A percentile compares a stretch with the other conserved stretches of the same genome.
phyloP scores from a whole-genome alignment of 306 rosid species.

The Coriaria nepalensis region DNA sequence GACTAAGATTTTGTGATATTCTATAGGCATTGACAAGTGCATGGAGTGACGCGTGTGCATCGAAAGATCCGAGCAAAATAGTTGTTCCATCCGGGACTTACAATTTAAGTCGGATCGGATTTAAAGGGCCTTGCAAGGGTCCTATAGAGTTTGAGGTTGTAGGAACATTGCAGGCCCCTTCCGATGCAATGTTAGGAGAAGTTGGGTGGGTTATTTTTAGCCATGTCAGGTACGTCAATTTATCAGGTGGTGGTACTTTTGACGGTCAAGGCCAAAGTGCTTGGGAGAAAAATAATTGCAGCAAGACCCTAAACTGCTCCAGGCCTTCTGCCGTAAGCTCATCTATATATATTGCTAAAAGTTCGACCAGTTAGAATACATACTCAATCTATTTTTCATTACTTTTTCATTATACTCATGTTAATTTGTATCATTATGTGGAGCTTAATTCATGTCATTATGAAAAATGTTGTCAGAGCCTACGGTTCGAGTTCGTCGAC shows the following conservation, averaged over 20 bases:
- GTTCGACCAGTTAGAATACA: too few relatives aligned
- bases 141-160: conserved; percentile 23
- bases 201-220: conserved; percentile 22
- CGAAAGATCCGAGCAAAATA: conserved; percentile 14
- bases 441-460: not conserved
- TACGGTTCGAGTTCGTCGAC: conserved; percentile 21
- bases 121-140: conserved; percentile 34
- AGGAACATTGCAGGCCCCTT: conserved; percentile 25
- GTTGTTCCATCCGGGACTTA: conserved; percentile 15
- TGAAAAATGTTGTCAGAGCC: conserved; percentile 16
- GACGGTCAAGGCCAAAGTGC: conserved; percentile 29
- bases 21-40: conserved; percentile 20
- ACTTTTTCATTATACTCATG: not conserved
- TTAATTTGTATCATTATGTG: not conserved
- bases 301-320: too few relatives aligned
- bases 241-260: conserved; percentile 26
- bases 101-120: not conserved
- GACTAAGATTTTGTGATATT: not conserved
- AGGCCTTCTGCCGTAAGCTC: too few relatives aligned
- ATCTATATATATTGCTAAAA: too few relatives aligned
- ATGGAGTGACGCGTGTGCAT: conserved; percentile 29
- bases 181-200: not conserved
- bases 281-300: conserved; percentile 26
- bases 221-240: conserved; percentile 13
- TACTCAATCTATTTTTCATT: not conserved